phyloP scores from a whole-genome alignment of 805 yeast genomes.

The Yamadazyma akitaensis region DNA sequence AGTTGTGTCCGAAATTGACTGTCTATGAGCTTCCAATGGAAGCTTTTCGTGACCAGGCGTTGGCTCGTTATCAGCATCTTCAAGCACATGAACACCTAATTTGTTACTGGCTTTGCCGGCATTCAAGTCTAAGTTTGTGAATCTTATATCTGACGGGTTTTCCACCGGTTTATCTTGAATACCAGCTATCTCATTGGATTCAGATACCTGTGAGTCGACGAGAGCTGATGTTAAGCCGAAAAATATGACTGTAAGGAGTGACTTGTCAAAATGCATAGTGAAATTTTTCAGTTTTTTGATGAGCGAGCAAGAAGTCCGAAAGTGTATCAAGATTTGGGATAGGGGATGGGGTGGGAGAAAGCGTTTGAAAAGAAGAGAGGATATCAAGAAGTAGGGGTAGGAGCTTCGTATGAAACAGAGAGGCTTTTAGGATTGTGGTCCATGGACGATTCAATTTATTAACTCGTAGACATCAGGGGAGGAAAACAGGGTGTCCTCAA shows the following conservation, averaged over 20 bases:
- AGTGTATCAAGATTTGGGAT: background rate
- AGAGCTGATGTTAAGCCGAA: background rate
- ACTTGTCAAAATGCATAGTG: background rate
- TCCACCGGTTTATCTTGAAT: background rate
- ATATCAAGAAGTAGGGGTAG: no score
- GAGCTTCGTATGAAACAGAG: no score
- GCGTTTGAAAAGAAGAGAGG: no score
- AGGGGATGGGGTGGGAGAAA: no score
- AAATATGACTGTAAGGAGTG: background rate
- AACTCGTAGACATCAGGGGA: no score
- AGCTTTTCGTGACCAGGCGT: constrained; percentile 20
- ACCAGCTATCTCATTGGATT: background rate
- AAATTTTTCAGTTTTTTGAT: constrained; percentile 1
- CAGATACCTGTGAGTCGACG: background rate
- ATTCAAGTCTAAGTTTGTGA: constrained; percentile 13
- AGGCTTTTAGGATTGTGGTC: no score
- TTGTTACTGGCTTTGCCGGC: constrained; percentile 14
- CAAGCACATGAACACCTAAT: constrained; percentile 20
- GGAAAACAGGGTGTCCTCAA: no score
- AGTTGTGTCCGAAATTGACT: background rate
- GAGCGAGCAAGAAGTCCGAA: constrained; percentile 1
- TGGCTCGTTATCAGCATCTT: constrained; percentile 29
- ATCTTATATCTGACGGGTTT: constrained; percentile 11
- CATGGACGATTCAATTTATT: no score
- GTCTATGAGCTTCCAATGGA: constrained; percentile 19